A percentile compares a stretch with the other conserved stretches of the same genome.
Evolutionary conservation across 306 rosid genomes (phyloP).

Genomic region (Urtica urens): DNA sequence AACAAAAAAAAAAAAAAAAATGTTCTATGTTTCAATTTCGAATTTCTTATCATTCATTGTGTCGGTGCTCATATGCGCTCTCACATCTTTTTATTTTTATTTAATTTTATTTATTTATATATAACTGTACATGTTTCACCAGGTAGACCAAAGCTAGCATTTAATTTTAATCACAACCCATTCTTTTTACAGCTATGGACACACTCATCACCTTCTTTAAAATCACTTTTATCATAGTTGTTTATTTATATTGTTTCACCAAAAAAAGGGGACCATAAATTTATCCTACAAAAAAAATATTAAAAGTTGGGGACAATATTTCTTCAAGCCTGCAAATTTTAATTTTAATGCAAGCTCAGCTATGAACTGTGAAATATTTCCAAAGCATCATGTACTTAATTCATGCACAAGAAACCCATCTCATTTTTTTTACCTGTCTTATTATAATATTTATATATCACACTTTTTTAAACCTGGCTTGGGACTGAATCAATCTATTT

Average conservation of each 20-base stretch:
- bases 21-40: neutral
- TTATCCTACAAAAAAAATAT: too few relatives aligned
- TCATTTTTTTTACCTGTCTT: too few relatives aligned
- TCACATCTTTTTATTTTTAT: neutral
- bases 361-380: too few relatives aligned
- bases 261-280: slow-evolving; percentile 16
- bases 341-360: slow-evolving; percentile 16
- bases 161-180: neutral
- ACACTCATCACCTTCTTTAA: neutral
- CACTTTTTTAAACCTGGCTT: too few relatives aligned
- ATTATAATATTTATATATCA: too few relatives aligned
- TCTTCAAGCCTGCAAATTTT: neutral
- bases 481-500: neutral
- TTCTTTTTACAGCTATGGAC: slow-evolving; percentile 24
- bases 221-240: neutral
- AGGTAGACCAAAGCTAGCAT: slow-evolving; percentile 4
- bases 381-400: too few relatives aligned
- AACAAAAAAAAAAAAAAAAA: neutral
- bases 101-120: neutral
- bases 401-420: too few relatives aligned
- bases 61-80: slow-evolving; percentile 10
- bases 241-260: neutral
- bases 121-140: neutral
- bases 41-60: too few relatives aligned
- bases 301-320: neutral